A percentile compares a stretch with the other conserved stretches of the same genome.
These are phyloP conservation scores for Poa annua DNA, from an alignment of 176 grass and related monocot genomes.

Conservation along the genomic window DNA sequence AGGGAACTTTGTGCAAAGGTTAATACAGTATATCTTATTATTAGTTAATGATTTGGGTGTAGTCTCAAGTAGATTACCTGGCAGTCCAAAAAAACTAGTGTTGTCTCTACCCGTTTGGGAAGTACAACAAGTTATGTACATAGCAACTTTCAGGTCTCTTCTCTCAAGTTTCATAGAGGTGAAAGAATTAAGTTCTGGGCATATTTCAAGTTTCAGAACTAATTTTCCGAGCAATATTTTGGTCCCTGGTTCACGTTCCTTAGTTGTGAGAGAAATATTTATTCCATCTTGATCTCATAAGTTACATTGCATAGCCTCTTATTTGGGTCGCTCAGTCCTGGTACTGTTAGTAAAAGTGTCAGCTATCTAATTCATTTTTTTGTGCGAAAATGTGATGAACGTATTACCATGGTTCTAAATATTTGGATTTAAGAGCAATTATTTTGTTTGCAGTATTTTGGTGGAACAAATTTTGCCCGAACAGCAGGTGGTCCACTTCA, in stretches of 20 bases:
- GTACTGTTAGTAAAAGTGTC: constrained; percentile 15
- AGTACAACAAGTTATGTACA: constrained; percentile 6
- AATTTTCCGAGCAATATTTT: neutral
- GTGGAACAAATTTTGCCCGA: constrained; percentile 95
- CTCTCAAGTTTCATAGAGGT: constrained; percentile 6
- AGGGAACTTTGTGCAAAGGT: neutral
- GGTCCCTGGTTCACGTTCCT: constrained; percentile 17
- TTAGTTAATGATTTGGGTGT: neutral
- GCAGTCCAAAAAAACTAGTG: neutral
- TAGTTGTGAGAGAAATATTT: neutral
- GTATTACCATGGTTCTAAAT: constrained; percentile 20
- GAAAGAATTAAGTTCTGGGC: neutral
- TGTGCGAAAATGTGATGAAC: neutral
- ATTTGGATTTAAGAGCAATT: constrained; percentile 36
- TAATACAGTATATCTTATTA: neutral
- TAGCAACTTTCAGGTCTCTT: neutral
- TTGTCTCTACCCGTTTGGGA: neutral
- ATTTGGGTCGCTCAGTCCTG: neutral
- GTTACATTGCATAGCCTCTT: constrained; percentile 19
- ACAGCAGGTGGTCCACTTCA: constrained; percentile 92
- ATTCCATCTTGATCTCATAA: constrained; percentile 2
- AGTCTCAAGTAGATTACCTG: neutral
- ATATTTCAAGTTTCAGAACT: constrained; percentile 21
- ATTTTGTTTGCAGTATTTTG: constrained; percentile 73
- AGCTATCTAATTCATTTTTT: neutral